Base-by-base conservation (phyloP, 371 early-diverging fungal species). In the Massospora cicadina region DNA sequence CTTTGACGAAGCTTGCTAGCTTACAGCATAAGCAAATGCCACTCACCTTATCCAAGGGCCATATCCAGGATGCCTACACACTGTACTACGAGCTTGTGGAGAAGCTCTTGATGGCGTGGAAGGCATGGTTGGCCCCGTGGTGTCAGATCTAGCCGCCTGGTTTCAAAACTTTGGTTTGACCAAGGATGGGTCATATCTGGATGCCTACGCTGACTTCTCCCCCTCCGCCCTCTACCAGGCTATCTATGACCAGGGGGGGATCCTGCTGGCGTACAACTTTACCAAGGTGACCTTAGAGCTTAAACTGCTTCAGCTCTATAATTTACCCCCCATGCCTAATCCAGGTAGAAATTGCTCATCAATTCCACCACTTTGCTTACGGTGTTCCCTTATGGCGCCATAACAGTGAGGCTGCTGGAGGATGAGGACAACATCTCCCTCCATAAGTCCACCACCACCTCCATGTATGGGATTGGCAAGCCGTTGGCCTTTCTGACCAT, bases 111-210 rank as follows among this genome's bases (percentile, higher is more conserved):
- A 23, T 57, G 28, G 58, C 58, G 7, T 57, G 58, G 58, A 57
- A 57, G 28, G 58, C 58, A 3, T 12, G 58, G 12, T 25, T 26
- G n/a, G n/a, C 23, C 7, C 58, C 58, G 26, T 12, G 12, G n/a
- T 57, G 17, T 3, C 58, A 12, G 25, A 25, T 57, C 25, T 25
- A 3, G 23, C 58, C 7, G 26, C 25, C 26, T 57, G 57, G 58
- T 25, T 57, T n/a, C 58, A 57, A 57, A 57, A 57, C 28, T 57
- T 57, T 57, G 58, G 58, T 23, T 23, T 13, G 12, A 57, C 58
- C 13, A 57, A 27, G n/a, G 58, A 57, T 57, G 58, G 58, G 12
- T 25, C 58, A 25, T 57, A 57, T 57, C 28, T 57, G 7, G 58
- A 57, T 27, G 28, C 28, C 17, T 57, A 57, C 28, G 7, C 23